Conservation (phyloP, 1,284 basidiomycete genomes). For the Cutaneotrichosporon dermatis region DNA sequence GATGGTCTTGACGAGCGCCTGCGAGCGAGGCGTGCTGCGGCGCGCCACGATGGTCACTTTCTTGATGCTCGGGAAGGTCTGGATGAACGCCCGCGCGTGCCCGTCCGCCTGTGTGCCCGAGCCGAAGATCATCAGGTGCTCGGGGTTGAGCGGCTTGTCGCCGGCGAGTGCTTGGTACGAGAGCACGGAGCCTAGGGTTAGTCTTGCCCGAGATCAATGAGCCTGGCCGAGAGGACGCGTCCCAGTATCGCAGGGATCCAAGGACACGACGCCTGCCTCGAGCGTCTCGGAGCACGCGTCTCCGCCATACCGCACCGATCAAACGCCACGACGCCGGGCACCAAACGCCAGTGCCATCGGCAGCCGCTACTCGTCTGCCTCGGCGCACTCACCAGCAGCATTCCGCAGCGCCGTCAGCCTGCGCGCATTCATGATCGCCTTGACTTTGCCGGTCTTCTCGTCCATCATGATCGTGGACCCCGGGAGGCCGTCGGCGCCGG, state of each 20-base stretch:
- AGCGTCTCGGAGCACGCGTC: too few relatives aligned
- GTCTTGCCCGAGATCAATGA: too few relatives aligned
- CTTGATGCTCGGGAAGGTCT: constrained; percentile 57
- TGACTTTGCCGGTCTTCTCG: constrained; percentile 61
- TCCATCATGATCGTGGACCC: constrained; percentile 72
- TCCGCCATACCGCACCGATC: too few relatives aligned
- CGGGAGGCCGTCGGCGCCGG: constrained; percentile 59
- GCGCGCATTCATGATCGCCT: constrained; percentile 70
- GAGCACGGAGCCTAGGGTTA: constrained; percentile 61
- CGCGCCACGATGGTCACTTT: constrained; percentile 64
- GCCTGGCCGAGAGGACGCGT: too few relatives aligned
- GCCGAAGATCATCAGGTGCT: constrained; percentile 63
- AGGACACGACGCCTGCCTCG: too few relatives aligned
- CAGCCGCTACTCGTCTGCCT: too few relatives aligned
- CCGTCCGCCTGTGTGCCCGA: constrained; percentile 62
- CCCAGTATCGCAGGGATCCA: too few relatives aligned
- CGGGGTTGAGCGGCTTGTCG: constrained; percentile 42
- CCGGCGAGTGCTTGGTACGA: constrained; percentile 57
- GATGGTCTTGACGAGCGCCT: constrained; percentile 51
- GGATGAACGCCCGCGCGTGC: constrained; percentile 63
- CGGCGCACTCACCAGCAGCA: constrained; percentile 60
- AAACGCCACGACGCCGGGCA: too few relatives aligned
- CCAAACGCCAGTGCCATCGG: too few relatives aligned
- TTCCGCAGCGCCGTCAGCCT: constrained; percentile 72
- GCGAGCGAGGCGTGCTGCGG: constrained; percentile 55